A percentile compares a stretch with the other conserved stretches of the same genome.
These are phyloP conservation scores for Dichomitus squalens DNA, from an alignment of 1,284 basidiomycete genomes.

Conservation along the genomic window DNA sequence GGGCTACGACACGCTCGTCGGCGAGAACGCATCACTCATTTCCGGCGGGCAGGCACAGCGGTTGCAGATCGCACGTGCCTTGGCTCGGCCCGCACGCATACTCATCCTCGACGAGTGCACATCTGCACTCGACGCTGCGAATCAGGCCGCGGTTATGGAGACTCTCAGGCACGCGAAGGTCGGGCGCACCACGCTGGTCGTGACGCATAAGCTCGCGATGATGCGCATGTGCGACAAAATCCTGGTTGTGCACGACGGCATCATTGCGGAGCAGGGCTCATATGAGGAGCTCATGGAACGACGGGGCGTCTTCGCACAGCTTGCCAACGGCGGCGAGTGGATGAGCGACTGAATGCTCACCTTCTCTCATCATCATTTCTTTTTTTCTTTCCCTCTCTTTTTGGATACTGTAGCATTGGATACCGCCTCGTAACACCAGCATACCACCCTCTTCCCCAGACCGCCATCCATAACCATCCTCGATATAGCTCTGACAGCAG, in stretches of 20 bases:
- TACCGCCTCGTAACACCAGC: constrained; percentile 9
- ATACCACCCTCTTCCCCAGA: neutral
- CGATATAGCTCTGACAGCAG: too few relatives aligned
- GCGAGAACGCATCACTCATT: constrained; percentile 86
- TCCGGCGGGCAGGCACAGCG: constrained; percentile 96
- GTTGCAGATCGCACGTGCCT: constrained; percentile 88
- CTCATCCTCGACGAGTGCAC: constrained; percentile 96
- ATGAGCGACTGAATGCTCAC: constrained; percentile 32
- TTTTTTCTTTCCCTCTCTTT: constrained; percentile 1
- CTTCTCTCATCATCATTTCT: neutral
- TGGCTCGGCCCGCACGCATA: constrained; percentile 72
- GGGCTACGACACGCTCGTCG: constrained; percentile 86
- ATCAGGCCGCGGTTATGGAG: constrained; percentile 80
- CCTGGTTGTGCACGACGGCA: constrained; percentile 79
- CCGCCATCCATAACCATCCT: constrained; percentile 7
- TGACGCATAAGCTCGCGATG: constrained; percentile 91
- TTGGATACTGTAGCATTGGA: constrained; percentile 25
- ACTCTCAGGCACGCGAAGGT: constrained; percentile 68
- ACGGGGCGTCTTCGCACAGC: constrained; percentile 78
- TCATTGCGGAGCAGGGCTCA: constrained; percentile 78
- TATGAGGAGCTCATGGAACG: constrained; percentile 72
- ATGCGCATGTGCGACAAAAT: constrained; percentile 95
- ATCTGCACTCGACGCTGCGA: constrained; percentile 83
- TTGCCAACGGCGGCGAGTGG: constrained; percentile 91
- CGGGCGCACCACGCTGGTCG: constrained; percentile 83